phyloP scores from a whole-genome alignment of 2,329 filamentous ascomycete species.

The Aspergillus fijiensis region DNA sequence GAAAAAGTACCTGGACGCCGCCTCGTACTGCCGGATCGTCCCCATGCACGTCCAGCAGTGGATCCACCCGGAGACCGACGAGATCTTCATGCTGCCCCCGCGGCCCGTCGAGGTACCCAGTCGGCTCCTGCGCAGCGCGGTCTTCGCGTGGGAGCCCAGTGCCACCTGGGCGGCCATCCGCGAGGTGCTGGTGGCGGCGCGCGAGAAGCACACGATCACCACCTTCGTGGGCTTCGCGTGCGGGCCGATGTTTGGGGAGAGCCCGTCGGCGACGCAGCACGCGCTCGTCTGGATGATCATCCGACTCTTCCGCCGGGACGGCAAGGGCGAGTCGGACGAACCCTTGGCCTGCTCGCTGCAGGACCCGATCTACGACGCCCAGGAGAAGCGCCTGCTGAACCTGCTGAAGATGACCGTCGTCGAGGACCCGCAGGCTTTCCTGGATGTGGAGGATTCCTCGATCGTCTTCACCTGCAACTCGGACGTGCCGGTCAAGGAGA shows the following conservation, averaged over 20 bases:
- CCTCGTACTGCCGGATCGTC: background rate
- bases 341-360: slow-evolving; percentile 20
- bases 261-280: background rate
- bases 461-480: slow-evolving; percentile 35
- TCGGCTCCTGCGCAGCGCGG: background rate
- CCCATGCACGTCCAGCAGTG: background rate
- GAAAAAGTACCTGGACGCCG: background rate
- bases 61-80: background rate
- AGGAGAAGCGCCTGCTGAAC: slow-evolving; percentile 17
- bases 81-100: background rate
- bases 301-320: background rate
- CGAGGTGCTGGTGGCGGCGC: background rate
- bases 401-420: slow-evolving; percentile 20
- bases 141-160: background rate
- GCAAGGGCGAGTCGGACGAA: background rate
- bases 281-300: background rate
- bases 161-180: background rate
- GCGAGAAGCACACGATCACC: background rate
- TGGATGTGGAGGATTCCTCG: slow-evolving; percentile 36
- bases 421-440: slow-evolving; percentile 34
- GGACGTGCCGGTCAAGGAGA: slow-evolving; percentile 36
- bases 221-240: background rate
- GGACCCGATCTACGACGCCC: slow-evolving; percentile 20
- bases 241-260: background rate
- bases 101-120: background rate